Conservation (phyloP, 805 yeast genomes). For the Helenozyma rhizophorensis region DNA sequence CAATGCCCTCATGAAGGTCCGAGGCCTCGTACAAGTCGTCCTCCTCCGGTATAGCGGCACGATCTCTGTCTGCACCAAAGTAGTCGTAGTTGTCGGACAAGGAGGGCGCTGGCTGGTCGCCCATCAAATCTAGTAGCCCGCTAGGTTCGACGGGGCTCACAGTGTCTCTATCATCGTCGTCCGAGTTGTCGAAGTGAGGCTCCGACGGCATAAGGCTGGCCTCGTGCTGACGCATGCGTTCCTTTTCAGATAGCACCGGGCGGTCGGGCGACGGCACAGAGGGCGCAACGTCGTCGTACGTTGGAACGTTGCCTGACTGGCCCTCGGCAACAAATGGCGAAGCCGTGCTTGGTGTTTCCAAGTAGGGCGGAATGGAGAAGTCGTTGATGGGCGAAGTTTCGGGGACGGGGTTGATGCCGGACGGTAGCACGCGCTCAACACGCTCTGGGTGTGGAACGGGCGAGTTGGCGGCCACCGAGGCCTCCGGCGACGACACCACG, state of each 20-base stretch:
- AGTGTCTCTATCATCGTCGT: slow-evolving; percentile 16
- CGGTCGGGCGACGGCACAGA: slow-evolving; percentile 10
- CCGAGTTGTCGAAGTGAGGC: slow-evolving; percentile 26
- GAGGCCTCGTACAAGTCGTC: slow-evolving; percentile 16
- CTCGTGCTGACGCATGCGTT: slow-evolving; percentile 49
- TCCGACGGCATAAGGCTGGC: slow-evolving; percentile 61
- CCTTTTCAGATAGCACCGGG: slow-evolving; percentile 50
- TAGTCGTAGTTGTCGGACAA: neutral
- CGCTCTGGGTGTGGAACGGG: neutral
- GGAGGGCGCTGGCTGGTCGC: too few relatives aligned
- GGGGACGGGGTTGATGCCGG: slow-evolving; percentile 1
- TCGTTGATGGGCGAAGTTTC: slow-evolving; percentile 10
- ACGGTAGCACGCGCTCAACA: neutral
- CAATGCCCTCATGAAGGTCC: slow-evolving; percentile 13
- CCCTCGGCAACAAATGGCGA: neutral
- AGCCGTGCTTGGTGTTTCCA: slow-evolving; percentile 2
- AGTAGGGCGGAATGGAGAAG: slow-evolving; percentile 29
- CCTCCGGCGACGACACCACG: neutral
- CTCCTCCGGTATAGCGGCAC: too few relatives aligned
- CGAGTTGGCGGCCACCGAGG: neutral
- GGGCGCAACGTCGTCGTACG: slow-evolving; percentile 19
- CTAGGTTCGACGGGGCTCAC: slow-evolving; percentile 18
- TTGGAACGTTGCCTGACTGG: slow-evolving; percentile 14
- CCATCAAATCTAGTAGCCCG: slow-evolving; percentile 1
- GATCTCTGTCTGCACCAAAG: too few relatives aligned